A percentile compares a stretch with the other conserved stretches of the same genome.
Conservation (phyloP, 495 filamentous ascomycete species). For the Aspergillus nanangensis region DNA sequence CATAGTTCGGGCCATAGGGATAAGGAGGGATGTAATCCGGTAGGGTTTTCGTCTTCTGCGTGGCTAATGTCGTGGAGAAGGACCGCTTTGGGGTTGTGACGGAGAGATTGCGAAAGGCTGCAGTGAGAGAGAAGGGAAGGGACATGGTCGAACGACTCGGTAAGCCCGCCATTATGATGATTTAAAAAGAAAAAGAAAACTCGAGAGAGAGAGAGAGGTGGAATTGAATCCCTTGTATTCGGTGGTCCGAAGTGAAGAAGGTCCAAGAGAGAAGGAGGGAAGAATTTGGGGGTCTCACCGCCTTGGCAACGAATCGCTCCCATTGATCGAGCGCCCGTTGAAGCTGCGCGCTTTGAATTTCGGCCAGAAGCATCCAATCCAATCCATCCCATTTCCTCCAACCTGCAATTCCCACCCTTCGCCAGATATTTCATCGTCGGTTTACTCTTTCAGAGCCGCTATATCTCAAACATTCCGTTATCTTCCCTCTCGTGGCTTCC, state of each 20-base stretch:
- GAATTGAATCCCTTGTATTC: background rate
- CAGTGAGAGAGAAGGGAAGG: slow-evolving; percentile 33
- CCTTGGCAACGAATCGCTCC: slow-evolving; percentile 26
- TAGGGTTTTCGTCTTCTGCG: slow-evolving; percentile 30
- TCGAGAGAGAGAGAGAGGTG: background rate
- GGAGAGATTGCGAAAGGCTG: slow-evolving; percentile 40
- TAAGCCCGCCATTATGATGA: slow-evolving; percentile 29
- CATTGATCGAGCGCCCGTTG: slow-evolving; percentile 29
- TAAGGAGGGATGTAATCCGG: slow-evolving; percentile 62
- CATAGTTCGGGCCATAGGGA: slow-evolving; percentile 71
- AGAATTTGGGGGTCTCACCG: slow-evolving; percentile 43
- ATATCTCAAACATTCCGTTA: no score
- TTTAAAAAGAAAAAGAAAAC: slow-evolving; percentile 4
- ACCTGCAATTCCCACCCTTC: background rate
- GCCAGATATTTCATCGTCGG: slow-evolving; percentile 6
- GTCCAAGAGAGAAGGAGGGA: slow-evolving; percentile 12
- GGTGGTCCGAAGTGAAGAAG: background rate
- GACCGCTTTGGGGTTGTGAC: slow-evolving; percentile 36
- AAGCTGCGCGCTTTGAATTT: slow-evolving; percentile 32
- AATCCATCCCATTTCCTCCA: slow-evolving; percentile 8
- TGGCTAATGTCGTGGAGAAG: slow-evolving; percentile 36
- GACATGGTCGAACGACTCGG: slow-evolving; percentile 27
- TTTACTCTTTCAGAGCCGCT: slow-evolving; percentile 8
- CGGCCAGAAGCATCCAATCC: slow-evolving; percentile 26
- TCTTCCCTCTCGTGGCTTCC: slow-evolving; percentile 18